phyloP scores from a whole-genome alignment of 75 land plant genomes.

The Pseudotsuga menziesii region DNA sequence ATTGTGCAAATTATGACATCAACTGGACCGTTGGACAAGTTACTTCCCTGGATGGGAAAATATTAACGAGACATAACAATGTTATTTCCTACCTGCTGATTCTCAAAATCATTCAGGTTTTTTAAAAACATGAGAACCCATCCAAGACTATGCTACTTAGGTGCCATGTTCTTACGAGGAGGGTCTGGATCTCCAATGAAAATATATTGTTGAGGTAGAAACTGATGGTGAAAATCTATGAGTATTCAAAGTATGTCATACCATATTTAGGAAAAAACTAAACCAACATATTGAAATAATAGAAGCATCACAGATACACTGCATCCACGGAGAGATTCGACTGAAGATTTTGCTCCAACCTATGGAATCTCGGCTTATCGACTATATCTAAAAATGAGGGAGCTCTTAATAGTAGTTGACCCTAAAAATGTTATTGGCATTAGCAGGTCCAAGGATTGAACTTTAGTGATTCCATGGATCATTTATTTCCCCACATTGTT shows the following conservation, averaged over 20 bases:
- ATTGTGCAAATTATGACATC: too few species aligned
- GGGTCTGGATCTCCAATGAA: too few species aligned
- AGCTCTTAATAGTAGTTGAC: slow-evolving; percentile 42
- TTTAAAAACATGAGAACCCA: too few species aligned
- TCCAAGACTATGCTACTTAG: not conserved
- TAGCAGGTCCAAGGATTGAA: slow-evolving; percentile 50
- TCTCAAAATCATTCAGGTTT: too few species aligned
- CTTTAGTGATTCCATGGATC: slow-evolving; percentile 24
- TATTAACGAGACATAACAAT: too few species aligned
- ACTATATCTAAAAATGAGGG: slow-evolving; percentile 39
- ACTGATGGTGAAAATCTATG: slow-evolving; percentile 19
- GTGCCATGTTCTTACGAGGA: not conserved
- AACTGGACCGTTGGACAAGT: too few species aligned
- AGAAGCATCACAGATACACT: slow-evolving; percentile 34
- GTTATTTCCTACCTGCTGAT: too few species aligned
- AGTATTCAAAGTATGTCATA: slow-evolving; percentile 29
- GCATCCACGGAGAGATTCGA: slow-evolving; percentile 35
- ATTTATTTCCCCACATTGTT: slow-evolving; percentile 35
- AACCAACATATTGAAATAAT: slow-evolving; percentile 42
- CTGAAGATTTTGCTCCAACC: slow-evolving; percentile 37
- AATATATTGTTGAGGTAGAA: too few species aligned
- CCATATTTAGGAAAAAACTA: slow-evolving; percentile 38
- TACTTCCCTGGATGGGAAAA: too few species aligned
- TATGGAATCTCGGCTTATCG: slow-evolving; percentile 30
- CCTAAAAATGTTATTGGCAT: slow-evolving; percentile 56